Percentiles rank a stretch among this genome's conserved stretches.
Evolutionary conservation across 768 basidiomycete species (phyloP).

Genomic region (Naganishia onofrii): DNA sequence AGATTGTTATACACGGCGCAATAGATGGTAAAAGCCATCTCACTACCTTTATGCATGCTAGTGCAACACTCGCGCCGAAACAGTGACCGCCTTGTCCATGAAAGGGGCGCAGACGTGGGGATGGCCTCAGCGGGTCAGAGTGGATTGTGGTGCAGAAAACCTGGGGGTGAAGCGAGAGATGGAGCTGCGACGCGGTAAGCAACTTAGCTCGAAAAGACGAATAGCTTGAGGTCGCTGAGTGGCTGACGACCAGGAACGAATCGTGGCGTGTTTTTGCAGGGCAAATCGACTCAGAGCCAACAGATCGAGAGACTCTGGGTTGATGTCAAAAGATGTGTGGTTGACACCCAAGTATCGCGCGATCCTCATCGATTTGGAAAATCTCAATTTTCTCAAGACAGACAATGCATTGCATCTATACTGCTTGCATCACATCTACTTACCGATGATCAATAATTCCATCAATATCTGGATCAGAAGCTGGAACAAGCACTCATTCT

Average conservation of each 20-base stretch:
- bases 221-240: too few species aligned
- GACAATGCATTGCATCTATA: neutral
- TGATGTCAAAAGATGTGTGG: neutral
- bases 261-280: neutral
- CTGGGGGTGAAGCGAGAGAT: neutral
- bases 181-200: neutral
- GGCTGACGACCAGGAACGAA: neutral
- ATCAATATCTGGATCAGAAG: neutral
- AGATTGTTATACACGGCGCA: neutral
- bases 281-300: neutral
- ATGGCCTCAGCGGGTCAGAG: neutral
- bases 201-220: too few species aligned
- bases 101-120: neutral
- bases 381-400: neutral
- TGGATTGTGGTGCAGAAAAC: neutral
- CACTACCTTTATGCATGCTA: neutral
- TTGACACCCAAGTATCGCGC: neutral
- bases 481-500: neutral
- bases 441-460: neutral
- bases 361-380: neutral
- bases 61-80: constrained; percentile 2
- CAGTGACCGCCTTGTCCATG: neutral
- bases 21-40: constrained; percentile 6
- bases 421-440: neutral
- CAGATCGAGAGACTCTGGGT: neutral